Evolutionary conservation across 257 asterid species (phyloP).

Genomic region (Perilla frutescens): DNA sequence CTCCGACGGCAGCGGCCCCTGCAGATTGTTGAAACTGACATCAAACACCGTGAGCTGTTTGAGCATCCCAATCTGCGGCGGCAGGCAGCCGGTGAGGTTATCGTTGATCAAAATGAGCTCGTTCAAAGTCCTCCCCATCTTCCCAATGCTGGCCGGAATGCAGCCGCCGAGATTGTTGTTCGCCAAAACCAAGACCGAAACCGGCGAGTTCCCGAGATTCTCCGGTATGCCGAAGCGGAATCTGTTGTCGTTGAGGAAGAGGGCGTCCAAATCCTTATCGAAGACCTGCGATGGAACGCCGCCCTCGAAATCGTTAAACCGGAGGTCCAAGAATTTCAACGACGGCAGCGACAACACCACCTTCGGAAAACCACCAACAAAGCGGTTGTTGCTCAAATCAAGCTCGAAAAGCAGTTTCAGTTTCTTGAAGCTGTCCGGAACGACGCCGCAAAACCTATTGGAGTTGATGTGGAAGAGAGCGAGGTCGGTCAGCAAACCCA

Average conservation of each 20-base stretch:
- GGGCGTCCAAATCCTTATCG: constrained; percentile 53
- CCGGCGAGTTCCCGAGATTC: constrained; percentile 60
- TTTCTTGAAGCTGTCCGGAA: constrained; percentile 44
- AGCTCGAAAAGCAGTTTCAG: constrained; percentile 58
- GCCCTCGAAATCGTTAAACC: constrained; percentile 66
- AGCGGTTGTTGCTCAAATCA: constrained; percentile 58
- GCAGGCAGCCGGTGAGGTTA: constrained; percentile 60
- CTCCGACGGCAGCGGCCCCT: constrained; percentile 54
- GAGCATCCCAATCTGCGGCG: constrained; percentile 55
- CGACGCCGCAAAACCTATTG: constrained; percentile 58
- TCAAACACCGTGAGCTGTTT: constrained; percentile 58
- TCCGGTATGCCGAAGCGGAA: constrained; percentile 54
- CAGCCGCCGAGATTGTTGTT: constrained; percentile 63
- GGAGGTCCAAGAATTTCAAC: constrained; percentile 53
- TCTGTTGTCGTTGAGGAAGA: constrained; percentile 53
- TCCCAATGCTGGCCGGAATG: constrained; percentile 59
- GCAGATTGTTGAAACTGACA: constrained; percentile 50
- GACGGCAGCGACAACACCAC: constrained; percentile 51
- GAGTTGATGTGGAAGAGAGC: constrained; percentile 59
- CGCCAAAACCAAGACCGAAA: constrained; percentile 57
- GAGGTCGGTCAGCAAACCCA: constrained; percentile 60
- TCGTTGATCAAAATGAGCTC: constrained; percentile 59
- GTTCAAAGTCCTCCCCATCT: constrained; percentile 54
- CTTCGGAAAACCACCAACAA: constrained; percentile 56
- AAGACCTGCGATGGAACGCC: constrained; percentile 51